Evolutionary conservation across 83 land plant genomes (phyloP).

Genomic region (Thuja plicata): DNA sequence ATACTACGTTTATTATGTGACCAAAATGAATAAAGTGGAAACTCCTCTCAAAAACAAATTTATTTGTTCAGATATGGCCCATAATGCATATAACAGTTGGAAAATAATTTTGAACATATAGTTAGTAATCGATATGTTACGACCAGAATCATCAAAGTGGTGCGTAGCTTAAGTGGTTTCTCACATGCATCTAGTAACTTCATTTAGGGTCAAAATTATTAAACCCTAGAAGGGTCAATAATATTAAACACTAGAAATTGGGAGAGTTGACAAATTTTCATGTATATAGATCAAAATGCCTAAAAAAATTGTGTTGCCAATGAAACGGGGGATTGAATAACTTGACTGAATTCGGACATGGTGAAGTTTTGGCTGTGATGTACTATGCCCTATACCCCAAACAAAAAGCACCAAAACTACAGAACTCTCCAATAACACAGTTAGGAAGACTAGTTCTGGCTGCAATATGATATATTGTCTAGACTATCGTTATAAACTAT

Average conservation of each 20-base stretch:
- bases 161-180: neutral
- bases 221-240: no score
- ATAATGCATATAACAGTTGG: no score
- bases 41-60: no score
- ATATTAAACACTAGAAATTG: neutral
- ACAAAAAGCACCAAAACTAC: neutral
- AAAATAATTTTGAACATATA: neutral
- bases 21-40: no score
- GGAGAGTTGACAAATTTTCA: neutral
- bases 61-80: no score
- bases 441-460: neutral
- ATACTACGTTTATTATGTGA: no score
- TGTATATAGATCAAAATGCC: neutral
- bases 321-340: neutral
- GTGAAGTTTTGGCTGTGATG: neutral
- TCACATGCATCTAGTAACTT: neutral
- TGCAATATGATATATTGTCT: neutral
- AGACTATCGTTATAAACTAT: no score
- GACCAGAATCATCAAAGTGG: neutral
- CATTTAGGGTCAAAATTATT: neutral
- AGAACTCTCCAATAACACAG: neutral
- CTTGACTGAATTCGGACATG: neutral
- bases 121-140: neutral
- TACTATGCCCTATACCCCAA: neutral
- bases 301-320: neutral